Evolutionary conservation across 148 eudicot species (phyloP).

Genomic region (Agrostemma githago): DNA sequence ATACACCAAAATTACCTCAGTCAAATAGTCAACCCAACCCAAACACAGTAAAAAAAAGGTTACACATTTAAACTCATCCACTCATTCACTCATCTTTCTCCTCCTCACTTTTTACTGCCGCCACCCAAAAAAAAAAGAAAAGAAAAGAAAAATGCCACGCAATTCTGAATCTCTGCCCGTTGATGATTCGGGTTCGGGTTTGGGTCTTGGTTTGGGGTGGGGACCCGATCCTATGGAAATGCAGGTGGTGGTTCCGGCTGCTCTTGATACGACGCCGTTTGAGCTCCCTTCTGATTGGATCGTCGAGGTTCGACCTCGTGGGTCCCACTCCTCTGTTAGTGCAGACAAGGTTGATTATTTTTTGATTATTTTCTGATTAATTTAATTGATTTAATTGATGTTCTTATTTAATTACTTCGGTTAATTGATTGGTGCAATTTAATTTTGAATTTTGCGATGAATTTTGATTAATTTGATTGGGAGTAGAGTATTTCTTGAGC

Average conservation of each 20-base stretch:
- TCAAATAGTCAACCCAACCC: not conserved
- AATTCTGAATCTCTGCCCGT: conserved; percentile 2
- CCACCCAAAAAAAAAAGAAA: not conserved
- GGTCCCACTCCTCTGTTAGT: conserved; percentile 12
- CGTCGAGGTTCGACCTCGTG: conserved; percentile 65
- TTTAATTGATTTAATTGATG: not conserved
- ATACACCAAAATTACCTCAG: not conserved
- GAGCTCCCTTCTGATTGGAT: conserved; percentile 72
- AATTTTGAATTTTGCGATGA: not conserved
- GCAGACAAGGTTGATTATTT: conserved; percentile 45
- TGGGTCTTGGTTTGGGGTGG: no score
- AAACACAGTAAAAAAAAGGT: not conserved
- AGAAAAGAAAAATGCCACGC: not conserved
- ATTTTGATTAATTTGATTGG: not conserved
- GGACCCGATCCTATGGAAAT: conserved; percentile 22
- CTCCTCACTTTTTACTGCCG: conserved; percentile 10
- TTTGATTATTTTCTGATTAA: not conserved
- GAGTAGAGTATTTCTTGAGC: no score
- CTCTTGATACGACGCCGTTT: conserved; percentile 15
- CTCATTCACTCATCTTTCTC: no score
- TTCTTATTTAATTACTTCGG: not conserved
- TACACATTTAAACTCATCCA: no score
- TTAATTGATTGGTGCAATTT: not conserved
- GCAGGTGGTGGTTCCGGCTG: conserved; percentile 30
- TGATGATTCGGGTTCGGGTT: no score